phyloP scores from a whole-genome alignment of 352 stramenopile genomes.

The Phytophthora melonis region DNA sequence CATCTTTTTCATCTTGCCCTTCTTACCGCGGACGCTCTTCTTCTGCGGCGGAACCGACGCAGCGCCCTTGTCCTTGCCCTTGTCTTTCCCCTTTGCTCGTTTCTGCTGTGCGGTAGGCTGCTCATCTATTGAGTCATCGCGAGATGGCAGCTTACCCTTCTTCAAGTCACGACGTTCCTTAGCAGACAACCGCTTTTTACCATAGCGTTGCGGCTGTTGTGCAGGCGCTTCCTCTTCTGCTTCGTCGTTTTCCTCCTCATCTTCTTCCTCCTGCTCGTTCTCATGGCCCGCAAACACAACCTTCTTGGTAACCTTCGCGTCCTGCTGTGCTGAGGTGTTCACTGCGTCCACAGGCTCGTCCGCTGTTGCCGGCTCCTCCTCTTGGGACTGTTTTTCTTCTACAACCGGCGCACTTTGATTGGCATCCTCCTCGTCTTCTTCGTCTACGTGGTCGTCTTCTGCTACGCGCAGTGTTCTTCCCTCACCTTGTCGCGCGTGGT shows the following conservation, averaged over 20 bases:
- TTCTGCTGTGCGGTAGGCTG: constrained; percentile 27
- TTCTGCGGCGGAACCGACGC: constrained; percentile 17
- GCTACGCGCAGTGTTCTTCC: constrained; percentile 24
- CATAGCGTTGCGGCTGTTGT: constrained; percentile 38
- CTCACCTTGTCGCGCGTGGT: constrained; percentile 51
- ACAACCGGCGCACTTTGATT: constrained; percentile 4
- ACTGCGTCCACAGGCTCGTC: not conserved
- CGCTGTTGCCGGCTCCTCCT: not conserved
- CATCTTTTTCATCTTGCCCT: constrained; percentile 95
- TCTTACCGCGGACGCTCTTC: constrained; percentile 91
- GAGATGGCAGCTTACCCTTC: constrained; percentile 53
- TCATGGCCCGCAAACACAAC: constrained; percentile 13
- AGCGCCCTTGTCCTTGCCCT: constrained; percentile 58
- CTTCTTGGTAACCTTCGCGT: constrained; percentile 12
- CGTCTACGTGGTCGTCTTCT: constrained; percentile 20
- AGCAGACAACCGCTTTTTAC: constrained; percentile 69
- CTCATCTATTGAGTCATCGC: constrained; percentile 28
- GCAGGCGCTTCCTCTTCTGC: constrained; percentile 7
- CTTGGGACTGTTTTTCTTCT: constrained; percentile 2
- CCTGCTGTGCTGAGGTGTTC: not conserved
- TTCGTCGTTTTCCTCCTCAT: constrained; percentile 20
- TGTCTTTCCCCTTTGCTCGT: constrained; percentile 51
- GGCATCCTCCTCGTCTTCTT: constrained; percentile 24
- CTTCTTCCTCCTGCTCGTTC: constrained; percentile 20
- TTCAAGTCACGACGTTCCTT: constrained; percentile 87